These are phyloP conservation scores for Dalbergia oliveri DNA, from an alignment of 306 rosid species.

Conservation along the genomic window DNA sequence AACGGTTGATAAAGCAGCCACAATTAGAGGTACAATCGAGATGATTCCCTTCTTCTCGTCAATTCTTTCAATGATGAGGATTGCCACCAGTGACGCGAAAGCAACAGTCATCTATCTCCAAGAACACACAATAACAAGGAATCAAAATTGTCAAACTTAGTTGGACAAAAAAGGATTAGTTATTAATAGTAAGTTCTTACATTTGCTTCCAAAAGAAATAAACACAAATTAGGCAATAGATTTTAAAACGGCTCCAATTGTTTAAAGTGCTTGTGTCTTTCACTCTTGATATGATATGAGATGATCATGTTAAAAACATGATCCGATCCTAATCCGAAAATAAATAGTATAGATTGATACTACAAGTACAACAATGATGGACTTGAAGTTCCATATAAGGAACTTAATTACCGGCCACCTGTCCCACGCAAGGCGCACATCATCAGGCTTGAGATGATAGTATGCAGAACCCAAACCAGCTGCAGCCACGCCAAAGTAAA, in stretches of 20 bases:
- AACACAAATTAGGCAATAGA: too few species aligned
- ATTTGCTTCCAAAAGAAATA: too few species aligned
- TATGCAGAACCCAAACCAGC: constrained; percentile 85
- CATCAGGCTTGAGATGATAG: constrained; percentile 87
- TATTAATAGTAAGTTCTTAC: too few species aligned
- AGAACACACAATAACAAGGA: constrained; percentile 27
- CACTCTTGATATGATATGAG: too few species aligned
- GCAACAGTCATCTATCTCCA: constrained; percentile 89
- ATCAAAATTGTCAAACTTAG: constrained; percentile 27
- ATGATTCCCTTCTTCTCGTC: constrained; percentile 76
- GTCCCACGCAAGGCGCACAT: constrained; percentile 88
- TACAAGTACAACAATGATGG: background rate
- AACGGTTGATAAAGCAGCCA: constrained; percentile 66
- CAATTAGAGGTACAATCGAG: constrained; percentile 67
- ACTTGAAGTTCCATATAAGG: constrained; percentile 39
- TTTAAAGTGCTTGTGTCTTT: too few species aligned
- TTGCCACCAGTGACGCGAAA: constrained; percentile 75
- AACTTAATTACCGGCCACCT: constrained; percentile 88
- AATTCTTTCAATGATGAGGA: constrained; percentile 87
- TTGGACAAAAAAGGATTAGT: too few species aligned
- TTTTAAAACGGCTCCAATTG: too few species aligned
- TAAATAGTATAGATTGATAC: background rate
- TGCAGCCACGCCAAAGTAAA: constrained; percentile 77
- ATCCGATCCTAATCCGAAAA: too few species aligned
- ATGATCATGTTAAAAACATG: too few species aligned